Base-by-base conservation (phyloP, 2,329 filamentous ascomycete genomes). In the Orbilia blumenaviensis region DNA sequence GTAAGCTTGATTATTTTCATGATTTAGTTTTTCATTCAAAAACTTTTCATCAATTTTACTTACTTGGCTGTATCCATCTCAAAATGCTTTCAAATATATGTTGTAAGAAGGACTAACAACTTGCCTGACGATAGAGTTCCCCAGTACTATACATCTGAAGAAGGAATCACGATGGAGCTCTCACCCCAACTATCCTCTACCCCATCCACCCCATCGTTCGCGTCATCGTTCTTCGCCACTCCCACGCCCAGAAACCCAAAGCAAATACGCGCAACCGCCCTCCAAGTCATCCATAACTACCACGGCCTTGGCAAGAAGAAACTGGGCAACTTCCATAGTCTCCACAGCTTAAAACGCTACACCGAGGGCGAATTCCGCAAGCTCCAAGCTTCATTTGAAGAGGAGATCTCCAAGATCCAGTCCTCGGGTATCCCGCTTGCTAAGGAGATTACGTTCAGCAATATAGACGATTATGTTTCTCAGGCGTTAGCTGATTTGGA, bases 391-490 rank as follows among this genome's bases (percentile, higher is more conserved):
- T n/a, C 46, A 9, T 63, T 72, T 18, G 5, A 64, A 9, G 10
- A 18, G 10, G 67, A 72, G 32, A 72, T 72, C 27, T 16, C 6
- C 1, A 38, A 27, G 29, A 44, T 73, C 21, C 32, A 66, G 16
- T 5, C 50, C 1, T 16, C 29, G 8, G 34, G 18, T 0, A 23
- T 44, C 41, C 52, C 68, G 1, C 6, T 63, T 2, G 36, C 56
- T 3, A 3, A 63, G 12, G 27, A 54, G 0, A 54, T 75, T 7
- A 66, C 62, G 0, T 75, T 75, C 16, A 66, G 60, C 10, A 75
- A 75, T 29, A 38, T 75, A 14, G 69, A 75, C 10, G 27, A 61
- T 3, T 52, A 42, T 14, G 25, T 66, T n/a, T 12, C 25, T 1
- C 32, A 52, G 16, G 68, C 61, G 2, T 6, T 44, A 2, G n/a